phyloP scores from a whole-genome alignment of 1,284 basidiomycete genomes.

The Fomitiporia mediterranea region DNA sequence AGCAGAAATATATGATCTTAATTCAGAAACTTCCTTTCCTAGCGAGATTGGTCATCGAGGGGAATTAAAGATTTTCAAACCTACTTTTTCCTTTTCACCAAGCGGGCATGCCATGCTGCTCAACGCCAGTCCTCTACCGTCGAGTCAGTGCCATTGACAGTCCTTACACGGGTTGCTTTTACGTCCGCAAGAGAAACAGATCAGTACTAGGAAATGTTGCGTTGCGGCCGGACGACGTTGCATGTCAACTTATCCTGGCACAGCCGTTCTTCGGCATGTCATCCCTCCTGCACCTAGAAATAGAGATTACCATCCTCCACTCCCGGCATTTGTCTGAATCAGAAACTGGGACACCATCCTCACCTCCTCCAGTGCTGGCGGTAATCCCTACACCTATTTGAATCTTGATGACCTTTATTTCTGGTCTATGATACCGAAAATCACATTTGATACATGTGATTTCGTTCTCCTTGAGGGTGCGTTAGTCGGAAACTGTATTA shows the following conservation, averaged over 20 bases:
- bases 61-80: no score
- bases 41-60: no score
- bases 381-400: no score
- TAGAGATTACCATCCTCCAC: not conserved
- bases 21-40: no score
- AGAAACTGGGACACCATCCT: no score
- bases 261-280: not conserved
- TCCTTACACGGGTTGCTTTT: constrained; percentile 3
- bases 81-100: constrained; percentile 7
- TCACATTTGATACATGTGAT: constrained; percentile 20
- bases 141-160: constrained; percentile 22
- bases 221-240: constrained; percentile 17
- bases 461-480: constrained; percentile 3
- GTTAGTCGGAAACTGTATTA: not conserved
- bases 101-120: constrained; percentile 23
- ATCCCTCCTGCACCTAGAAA: not conserved
- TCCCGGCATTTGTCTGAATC: no score
- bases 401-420: no score
- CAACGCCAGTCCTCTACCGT: constrained; percentile 19
- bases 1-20: not conserved
- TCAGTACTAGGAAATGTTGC: constrained; percentile 24
- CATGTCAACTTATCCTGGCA: constrained; percentile 23
- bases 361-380: no score
- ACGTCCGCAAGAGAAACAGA: constrained; percentile 17
- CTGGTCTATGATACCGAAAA: constrained; percentile 19